These are phyloP conservation scores for Daedaleopsis nitida DNA, from an alignment of 768 basidiomycete species.

Conservation along the genomic window DNA sequence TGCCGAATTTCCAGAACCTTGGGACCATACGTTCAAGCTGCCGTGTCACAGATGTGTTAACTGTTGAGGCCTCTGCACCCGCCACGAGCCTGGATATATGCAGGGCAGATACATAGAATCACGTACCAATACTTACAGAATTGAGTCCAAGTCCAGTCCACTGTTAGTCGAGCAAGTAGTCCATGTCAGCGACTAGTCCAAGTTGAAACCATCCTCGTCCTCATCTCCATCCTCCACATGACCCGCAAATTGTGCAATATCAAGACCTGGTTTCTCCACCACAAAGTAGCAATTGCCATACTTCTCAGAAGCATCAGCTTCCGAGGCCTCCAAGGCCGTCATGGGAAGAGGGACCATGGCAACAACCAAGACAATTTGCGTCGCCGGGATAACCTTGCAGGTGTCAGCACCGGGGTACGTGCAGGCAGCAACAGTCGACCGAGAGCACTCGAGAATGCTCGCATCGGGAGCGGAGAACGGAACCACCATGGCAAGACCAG, in stretches of 20 bases:
- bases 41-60: too few species aligned
- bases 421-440: not conserved
- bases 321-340: not conserved
- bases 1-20: too few species aligned
- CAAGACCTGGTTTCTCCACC: conserved; percentile 7
- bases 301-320: not conserved
- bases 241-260: not conserved
- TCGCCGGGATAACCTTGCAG: not conserved
- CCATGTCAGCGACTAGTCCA: not conserved
- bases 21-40: too few species aligned
- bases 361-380: conserved; percentile 7
- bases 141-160: too few species aligned
- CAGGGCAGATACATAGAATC: too few species aligned
- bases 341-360: conserved; percentile 13
- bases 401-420: not conserved
- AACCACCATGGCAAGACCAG: not conserved
- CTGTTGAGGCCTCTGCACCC: too few species aligned
- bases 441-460: not conserved
- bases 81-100: too few species aligned
- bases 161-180: too few species aligned
- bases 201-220: not conserved
- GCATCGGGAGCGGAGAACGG: not conserved
- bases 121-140: too few species aligned
- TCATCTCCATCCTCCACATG: not conserved
- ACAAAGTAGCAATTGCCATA: not conserved